Conservation (phyloP, 768 basidiomycete species). For the Serendipita sp. region DNA sequence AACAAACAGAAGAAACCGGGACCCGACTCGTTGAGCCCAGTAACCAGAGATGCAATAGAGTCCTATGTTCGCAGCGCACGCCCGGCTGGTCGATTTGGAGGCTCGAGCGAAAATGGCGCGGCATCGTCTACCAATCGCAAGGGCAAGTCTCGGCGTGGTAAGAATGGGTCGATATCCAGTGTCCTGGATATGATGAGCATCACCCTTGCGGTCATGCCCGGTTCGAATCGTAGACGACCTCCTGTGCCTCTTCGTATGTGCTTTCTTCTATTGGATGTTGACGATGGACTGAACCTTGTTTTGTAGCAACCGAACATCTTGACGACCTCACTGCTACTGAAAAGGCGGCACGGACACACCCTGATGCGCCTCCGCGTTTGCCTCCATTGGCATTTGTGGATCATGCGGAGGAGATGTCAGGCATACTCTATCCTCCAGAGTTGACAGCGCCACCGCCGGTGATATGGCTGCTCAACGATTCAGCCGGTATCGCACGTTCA, state of each 20-base stretch:
- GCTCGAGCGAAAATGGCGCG: slow-evolving; percentile 33
- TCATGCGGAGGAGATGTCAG: slow-evolving; percentile 61
- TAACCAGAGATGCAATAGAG: slow-evolving; percentile 41
- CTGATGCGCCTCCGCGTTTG: slow-evolving; percentile 57
- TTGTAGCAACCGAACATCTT: slow-evolving; percentile 53
- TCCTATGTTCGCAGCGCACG: slow-evolving; percentile 33
- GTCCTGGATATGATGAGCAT: slow-evolving; percentile 75
- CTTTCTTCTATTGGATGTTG: slow-evolving; percentile 7
- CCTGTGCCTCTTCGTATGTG: slow-evolving; percentile 52
- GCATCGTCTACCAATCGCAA: slow-evolving; percentile 22
- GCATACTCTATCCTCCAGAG: slow-evolving; percentile 69
- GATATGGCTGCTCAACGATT: slow-evolving; percentile 76
- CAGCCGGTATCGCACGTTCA: slow-evolving; percentile 51
- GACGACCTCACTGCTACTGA: slow-evolving; percentile 70
- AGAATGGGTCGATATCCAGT: slow-evolving; percentile 48
- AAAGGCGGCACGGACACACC: slow-evolving; percentile 59
- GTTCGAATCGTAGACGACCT: slow-evolving; percentile 30
- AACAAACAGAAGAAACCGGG: slow-evolving; percentile 36
- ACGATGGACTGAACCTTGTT: slow-evolving; percentile 10
- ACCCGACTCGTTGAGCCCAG: slow-evolving; percentile 33
- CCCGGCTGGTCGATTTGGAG: slow-evolving; percentile 16
- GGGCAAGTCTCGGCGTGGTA: slow-evolving; percentile 30
- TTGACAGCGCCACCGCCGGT: slow-evolving; percentile 61
- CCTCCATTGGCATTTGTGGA: slow-evolving; percentile 55
- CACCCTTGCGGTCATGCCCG: slow-evolving; percentile 59